Conservation (phyloP, 768 basidiomycete genomes). For the Galerina sulciceps region DNA sequence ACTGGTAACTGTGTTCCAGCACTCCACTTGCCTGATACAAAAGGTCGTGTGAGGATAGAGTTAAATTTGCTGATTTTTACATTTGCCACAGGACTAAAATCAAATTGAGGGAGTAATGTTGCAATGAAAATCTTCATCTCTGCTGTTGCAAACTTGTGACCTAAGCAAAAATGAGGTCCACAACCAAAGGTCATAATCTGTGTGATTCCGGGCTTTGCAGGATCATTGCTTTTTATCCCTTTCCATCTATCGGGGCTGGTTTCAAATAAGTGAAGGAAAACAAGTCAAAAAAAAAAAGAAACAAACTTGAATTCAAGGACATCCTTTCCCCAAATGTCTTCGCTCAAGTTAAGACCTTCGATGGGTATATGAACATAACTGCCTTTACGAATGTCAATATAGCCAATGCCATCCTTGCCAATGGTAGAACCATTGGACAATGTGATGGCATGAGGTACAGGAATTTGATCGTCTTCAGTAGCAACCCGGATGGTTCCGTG, state of each 20-base stretch:
- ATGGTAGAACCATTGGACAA: constrained; percentile 43
- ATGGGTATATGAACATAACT: constrained; percentile 61
- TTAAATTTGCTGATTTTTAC: constrained; percentile 50
- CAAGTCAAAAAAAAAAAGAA: neutral
- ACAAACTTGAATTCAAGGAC: constrained; percentile 57
- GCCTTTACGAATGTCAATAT: constrained; percentile 54
- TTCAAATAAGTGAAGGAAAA: neutral
- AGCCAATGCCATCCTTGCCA: constrained; percentile 27
- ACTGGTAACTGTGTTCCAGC: constrained; percentile 46
- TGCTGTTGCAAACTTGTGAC: constrained; percentile 48
- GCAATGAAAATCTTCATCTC: constrained; percentile 58
- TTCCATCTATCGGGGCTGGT: constrained; percentile 60
- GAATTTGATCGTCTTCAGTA: constrained; percentile 55
- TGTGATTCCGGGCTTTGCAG: constrained; percentile 48
- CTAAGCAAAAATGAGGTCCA: constrained; percentile 54
- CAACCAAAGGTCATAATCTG: constrained; percentile 59
- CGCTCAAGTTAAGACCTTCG: constrained; percentile 55
- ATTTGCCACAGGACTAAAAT: constrained; percentile 45
- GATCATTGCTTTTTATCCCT: constrained; percentile 38
- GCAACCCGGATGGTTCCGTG: constrained; percentile 64
- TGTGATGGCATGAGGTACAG: constrained; percentile 48
- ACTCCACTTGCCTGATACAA: constrained; percentile 43
- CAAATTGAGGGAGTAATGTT: constrained; percentile 46
- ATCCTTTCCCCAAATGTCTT: constrained; percentile 60
- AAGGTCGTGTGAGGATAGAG: constrained; percentile 53